Conservation (phyloP, 441 rosid genomes). For the Syzygium syzygioides region DNA sequence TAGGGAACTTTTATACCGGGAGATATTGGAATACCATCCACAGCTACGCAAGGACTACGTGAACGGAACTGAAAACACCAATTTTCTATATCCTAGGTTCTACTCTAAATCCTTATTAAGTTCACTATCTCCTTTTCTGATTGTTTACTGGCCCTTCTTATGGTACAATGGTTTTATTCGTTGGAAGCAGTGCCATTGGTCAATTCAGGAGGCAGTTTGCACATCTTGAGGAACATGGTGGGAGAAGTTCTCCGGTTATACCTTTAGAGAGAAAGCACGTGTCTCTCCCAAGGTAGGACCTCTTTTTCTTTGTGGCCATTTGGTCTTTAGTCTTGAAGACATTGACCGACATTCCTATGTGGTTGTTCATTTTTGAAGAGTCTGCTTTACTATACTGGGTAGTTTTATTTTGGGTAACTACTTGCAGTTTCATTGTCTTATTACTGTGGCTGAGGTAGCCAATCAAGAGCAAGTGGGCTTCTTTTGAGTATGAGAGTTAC, state of each 20-base stretch:
- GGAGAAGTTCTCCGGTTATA: conserved; percentile 17
- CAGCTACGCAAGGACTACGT: conserved; percentile 17
- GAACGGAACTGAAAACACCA: conserved; percentile 9
- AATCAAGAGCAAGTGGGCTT: background rate
- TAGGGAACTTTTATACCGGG: conserved; percentile 15
- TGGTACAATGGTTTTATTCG: background rate
- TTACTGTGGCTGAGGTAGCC: background rate
- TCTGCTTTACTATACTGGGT: background rate
- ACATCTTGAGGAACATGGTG: conserved; percentile 13
- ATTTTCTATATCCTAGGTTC: conserved; percentile 18
- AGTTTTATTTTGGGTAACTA: background rate
- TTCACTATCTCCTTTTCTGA: background rate
- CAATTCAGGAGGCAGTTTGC: conserved; percentile 17
- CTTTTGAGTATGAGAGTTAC: background rate
- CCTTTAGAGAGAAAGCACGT: conserved; percentile 16
- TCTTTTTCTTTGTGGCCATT: background rate
- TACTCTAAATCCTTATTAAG: background rate
- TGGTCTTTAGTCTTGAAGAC: background rate
- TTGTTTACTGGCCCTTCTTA: background rate
- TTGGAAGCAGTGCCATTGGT: conserved; percentile 11
- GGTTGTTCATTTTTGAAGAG: background rate
- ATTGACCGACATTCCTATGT: background rate
- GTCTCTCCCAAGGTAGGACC: conserved; percentile 13
- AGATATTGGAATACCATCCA: conserved; percentile 18
- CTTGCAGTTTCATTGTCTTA: background rate